phyloP scores from a whole-genome alignment of 345 rosid genomes.

The Hypericum perforatum region DNA sequence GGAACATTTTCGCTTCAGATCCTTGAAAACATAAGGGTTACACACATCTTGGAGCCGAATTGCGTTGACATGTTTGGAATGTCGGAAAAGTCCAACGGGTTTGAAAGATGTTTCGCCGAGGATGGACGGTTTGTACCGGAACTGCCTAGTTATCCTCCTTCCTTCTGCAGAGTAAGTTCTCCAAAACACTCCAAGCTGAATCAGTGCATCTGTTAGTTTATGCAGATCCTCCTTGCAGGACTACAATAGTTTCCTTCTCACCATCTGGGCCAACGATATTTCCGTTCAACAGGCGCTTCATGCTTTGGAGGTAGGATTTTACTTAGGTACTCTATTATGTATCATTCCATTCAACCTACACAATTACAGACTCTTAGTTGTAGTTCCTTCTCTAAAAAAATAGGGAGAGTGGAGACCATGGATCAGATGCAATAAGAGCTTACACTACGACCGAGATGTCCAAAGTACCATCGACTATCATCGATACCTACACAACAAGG shows the following conservation, averaged over 20 bases:
- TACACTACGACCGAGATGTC: slow-evolving; percentile 15
- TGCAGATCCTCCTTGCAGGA: not conserved
- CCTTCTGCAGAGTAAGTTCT: slow-evolving; percentile 26
- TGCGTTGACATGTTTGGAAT: slow-evolving; percentile 26
- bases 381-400: not conserved
- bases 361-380: no score
- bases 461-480: slow-evolving; percentile 18
- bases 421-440: slow-evolving; percentile 19
- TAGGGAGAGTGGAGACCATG: slow-evolving; percentile 26
- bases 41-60: slow-evolving; percentile 33
- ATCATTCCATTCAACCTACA: no score
- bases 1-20: slow-evolving; percentile 16
- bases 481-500: slow-evolving; percentile 19
- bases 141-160: slow-evolving; percentile 5
- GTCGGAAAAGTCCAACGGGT: slow-evolving; percentile 17
- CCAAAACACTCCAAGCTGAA: slow-evolving; percentile 15
- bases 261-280: slow-evolving; percentile 13
- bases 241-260: slow-evolving; percentile 1
- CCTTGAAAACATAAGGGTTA: slow-evolving; percentile 24
- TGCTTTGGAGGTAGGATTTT: slow-evolving; percentile 17
- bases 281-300: slow-evolving; percentile 18
- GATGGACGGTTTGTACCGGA: slow-evolving; percentile 25
- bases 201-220: not conserved
- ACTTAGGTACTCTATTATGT: no score
- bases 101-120: slow-evolving; percentile 9